A percentile compares a stretch with the other conserved stretches of the same genome.
Conservation (phyloP, 805 yeast species). For the Ogataea methanolica region DNA sequence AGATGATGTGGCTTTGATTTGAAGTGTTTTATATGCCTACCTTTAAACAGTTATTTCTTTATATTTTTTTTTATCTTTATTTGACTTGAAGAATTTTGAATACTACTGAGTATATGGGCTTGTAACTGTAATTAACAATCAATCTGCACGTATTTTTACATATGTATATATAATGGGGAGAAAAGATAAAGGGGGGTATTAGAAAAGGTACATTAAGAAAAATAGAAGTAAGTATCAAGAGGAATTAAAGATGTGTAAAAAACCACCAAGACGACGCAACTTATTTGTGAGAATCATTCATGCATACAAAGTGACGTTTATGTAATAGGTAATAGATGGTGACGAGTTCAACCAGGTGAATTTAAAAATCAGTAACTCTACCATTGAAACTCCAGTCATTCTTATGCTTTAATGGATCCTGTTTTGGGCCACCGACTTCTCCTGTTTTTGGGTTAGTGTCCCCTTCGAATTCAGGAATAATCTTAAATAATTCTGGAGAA, state of each 20-base stretch:
- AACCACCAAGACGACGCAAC: conserved; percentile 1
- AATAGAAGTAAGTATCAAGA: neutral
- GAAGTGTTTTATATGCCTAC: neutral
- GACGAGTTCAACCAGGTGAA: too few relatives aligned
- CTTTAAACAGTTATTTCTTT: neutral
- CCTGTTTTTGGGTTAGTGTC: conserved; percentile 91
- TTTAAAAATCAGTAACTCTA: conserved; percentile 86
- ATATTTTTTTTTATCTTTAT: neutral
- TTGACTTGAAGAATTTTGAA: neutral
- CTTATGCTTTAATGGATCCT: conserved; percentile 80
- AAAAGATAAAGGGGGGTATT: neutral
- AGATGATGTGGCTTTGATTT: neutral
- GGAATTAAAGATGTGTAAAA: neutral
- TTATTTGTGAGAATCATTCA: too few relatives aligned
- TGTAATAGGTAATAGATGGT: too few relatives aligned
- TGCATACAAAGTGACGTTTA: too few relatives aligned
- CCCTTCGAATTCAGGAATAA: conserved; percentile 94
- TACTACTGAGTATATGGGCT: neutral
- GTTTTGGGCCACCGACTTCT: conserved; percentile 95
- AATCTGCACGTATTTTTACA: too few relatives aligned
- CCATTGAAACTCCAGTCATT: conserved; percentile 96
- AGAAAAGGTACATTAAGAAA: neutral
- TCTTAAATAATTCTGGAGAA: conserved; percentile 66
- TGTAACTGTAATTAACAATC: too few relatives aligned
- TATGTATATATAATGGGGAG: neutral